phyloP scores from a whole-genome alignment of 371 early-diverging fungal species.

The Lichtheimia ramosa region DNA sequence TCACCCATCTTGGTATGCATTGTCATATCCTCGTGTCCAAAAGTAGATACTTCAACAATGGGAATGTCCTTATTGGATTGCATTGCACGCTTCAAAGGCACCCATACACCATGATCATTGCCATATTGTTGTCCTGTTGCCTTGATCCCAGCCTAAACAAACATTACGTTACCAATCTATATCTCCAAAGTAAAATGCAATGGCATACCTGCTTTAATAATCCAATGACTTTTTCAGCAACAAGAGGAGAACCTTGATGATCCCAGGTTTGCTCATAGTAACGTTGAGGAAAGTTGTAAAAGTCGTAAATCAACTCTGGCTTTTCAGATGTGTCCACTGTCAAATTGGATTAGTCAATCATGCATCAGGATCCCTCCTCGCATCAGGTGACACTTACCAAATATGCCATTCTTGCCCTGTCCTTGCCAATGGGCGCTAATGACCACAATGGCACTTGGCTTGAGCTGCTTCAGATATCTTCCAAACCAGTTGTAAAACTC shows the following conservation, averaged over 20 bases:
- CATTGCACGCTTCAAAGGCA: constrained; percentile 54
- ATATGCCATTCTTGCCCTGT: constrained; percentile 26
- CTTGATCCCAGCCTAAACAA: constrained; percentile 31
- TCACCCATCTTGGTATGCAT: constrained; percentile 26
- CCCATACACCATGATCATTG: constrained; percentile 64
- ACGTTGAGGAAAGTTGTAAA: constrained; percentile 58
- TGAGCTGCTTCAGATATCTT: constrained; percentile 38
- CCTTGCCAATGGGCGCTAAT: constrained; percentile 65
- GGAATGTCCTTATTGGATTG: constrained; percentile 48
- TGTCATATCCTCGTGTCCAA: constrained; percentile 27
- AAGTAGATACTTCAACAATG: constrained; percentile 53
- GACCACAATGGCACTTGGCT: constrained; percentile 56
- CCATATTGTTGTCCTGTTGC: constrained; percentile 49
- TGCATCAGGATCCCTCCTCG: neutral
- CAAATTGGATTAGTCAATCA: neutral
- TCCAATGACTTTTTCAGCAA: constrained; percentile 54
- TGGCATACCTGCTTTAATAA: constrained; percentile 44
- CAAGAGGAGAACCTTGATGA: constrained; percentile 50
- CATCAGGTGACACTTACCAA: constrained; percentile 23
- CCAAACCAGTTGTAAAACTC: constrained; percentile 50
- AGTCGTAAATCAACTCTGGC: constrained; percentile 65
- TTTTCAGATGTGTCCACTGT: constrained; percentile 42
- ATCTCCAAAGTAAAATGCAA: neutral
- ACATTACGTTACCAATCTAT: neutral
- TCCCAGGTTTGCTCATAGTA: constrained; percentile 60